Evolutionary conservation across 1,139 yeast species (phyloP), one percentile per base, ranked within the genome.

Genomic region (Kodamaea alishanica): DNA sequence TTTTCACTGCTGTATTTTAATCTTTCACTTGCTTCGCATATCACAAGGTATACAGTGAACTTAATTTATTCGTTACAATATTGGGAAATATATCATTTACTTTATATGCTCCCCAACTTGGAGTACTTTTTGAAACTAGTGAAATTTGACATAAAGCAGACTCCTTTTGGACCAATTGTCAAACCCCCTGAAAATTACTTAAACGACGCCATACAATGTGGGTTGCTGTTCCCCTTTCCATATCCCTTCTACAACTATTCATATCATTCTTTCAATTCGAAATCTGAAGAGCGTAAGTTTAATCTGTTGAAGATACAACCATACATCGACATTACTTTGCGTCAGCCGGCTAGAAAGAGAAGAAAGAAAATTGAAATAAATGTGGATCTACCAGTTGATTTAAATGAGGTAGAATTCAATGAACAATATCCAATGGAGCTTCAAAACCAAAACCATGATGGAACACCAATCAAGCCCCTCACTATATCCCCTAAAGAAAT

Each of bases 161-260:
- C 75, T 2, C 58, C 68, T 2, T 67, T 66, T 45, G 76, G 76
- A 0, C 61, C 65, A 5, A 46, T 71, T 22, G 64, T 71, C 9
- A 55, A 57, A 36, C 77, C 76, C 1, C 77, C 76, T 0, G 56
- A 54, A 32, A 70, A 69, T 42, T 68, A 58, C 43, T 46, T 69
- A 45, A 60, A 57, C 30, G 60, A 61, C 33, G 55, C 61, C 22
- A 60, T 71, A 67, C 56, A 65, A 27, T 65, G 63, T 42, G 77
- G 76, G 1, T 62, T 70, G 30, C 71, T 67, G 43, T 71, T 67
- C 42, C 75, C 76, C 9, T 70, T 65, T 43, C 76, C 76, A 4
- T 71, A 66, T 41, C 75, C 77, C 28, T 71, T 70, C 43, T 71
- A 71, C 50, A 70, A 70, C 40, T 71, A 61, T 46, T 68, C 75